Evolutionary conservation across 208 protist species (phyloP), one percentile per base, ranked within the genome.

Genomic region (Trypanosoma cruzi): DNA sequence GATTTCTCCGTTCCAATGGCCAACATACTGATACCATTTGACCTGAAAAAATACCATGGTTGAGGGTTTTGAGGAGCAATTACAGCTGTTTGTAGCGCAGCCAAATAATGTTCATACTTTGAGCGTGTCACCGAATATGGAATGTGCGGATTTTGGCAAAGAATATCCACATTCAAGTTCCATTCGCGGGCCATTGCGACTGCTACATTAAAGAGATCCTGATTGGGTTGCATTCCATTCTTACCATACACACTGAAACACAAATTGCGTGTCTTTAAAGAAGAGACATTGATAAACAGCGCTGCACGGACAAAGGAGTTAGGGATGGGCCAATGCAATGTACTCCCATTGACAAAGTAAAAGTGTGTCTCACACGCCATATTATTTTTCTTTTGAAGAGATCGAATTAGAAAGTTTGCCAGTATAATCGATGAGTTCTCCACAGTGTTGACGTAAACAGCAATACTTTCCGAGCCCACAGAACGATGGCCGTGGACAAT

Each of bases 191-290:
- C 69, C 28, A 68, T 31, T 10, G 64, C 29, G 5, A 71, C 59
- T 2, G 74, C 82, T 0, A 75, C 13, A 66, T 82, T 92, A 7
- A 85, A 70, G 22, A 87, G 76, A 59, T 92, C 86, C 40, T 89
- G 86, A 52, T 92, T 92, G 14, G 86, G 81, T 55, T 85, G 82
- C 44, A 88, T 84, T 64, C 83, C 86, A 56, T 92, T 79, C 37
- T 64, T 68, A 10, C 75, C 77, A 24, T 84, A 73, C 10, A 80
- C 84, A 73, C 84, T 68, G 46, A 86, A 73, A 68, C 86, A 92
- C 55, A 89, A 58, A 36, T 67, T 40, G 13, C 64, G 68, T 71
- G 56, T 80, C 58, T 73, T 71, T 32, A 87, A 62, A 4, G 75
- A 78, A 20, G 86, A 89, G 36, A 92, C 40, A 66, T 92, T 92